phyloP scores from a whole-genome alignment of 306 rosid genomes.

The Argentina anserina region DNA sequence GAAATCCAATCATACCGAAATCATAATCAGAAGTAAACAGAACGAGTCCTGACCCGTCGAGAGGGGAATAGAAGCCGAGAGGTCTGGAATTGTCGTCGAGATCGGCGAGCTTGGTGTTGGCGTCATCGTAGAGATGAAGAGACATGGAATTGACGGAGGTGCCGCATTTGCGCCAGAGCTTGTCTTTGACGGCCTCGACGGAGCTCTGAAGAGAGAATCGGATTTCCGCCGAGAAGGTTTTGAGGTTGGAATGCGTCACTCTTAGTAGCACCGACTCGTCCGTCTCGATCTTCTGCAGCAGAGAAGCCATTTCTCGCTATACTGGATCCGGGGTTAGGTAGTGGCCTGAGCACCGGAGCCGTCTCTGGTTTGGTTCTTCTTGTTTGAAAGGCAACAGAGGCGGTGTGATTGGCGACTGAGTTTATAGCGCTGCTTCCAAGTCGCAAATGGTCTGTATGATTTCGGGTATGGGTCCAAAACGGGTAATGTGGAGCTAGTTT shows the following conservation, averaged over 20 bases:
- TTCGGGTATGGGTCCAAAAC: too few relatives aligned
- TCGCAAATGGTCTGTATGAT: too few relatives aligned
- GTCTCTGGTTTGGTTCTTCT: too few relatives aligned
- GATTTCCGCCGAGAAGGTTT: constrained; percentile 60
- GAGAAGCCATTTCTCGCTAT: constrained; percentile 42
- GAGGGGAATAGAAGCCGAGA: constrained; percentile 73
- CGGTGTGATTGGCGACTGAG: too few relatives aligned
- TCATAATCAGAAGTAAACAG: background rate
- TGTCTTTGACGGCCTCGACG: constrained; percentile 72
- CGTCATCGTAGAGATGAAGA: constrained; percentile 66
- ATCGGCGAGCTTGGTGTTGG: constrained; percentile 54
- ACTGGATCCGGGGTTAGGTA: too few relatives aligned
- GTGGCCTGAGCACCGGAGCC: too few relatives aligned
- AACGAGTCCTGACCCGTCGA: constrained; percentile 51
- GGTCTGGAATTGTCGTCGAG: constrained; percentile 55
- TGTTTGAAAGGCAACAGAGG: too few relatives aligned
- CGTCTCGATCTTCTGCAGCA: constrained; percentile 51
- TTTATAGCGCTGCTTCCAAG: too few relatives aligned
- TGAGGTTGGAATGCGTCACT: constrained; percentile 71
- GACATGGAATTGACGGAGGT: constrained; percentile 72
- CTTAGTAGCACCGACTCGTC: constrained; percentile 63
- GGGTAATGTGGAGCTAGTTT: too few relatives aligned
- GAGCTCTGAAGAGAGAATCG: constrained; percentile 69
- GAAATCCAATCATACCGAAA: background rate
- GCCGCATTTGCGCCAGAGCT: constrained; percentile 80